Evolutionary conservation across 129 eudicot genomes (phyloP).

Genomic region (Dittrichia graveolens): DNA sequence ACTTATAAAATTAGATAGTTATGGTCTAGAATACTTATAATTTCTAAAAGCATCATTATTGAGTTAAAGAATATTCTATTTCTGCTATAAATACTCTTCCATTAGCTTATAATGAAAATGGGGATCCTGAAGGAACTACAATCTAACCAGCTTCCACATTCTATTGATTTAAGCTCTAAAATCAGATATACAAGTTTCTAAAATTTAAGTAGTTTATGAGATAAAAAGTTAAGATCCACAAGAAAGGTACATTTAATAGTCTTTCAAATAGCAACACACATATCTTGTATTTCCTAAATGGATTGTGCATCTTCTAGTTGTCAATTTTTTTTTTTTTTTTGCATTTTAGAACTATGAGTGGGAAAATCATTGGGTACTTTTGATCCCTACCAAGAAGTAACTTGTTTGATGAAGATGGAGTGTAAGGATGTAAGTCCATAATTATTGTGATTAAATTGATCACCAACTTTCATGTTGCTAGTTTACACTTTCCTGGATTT

Average conservation of each 20-base stretch:
- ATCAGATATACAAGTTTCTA: slow-evolving; percentile 5
- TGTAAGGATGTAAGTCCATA: slow-evolving; percentile 4
- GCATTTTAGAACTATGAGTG: too few species aligned
- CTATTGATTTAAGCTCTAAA: slow-evolving; percentile 1
- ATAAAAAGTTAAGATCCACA: too few species aligned
- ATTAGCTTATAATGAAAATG: too few species aligned
- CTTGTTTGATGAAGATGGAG: slow-evolving; percentile 8
- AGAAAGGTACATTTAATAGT: too few species aligned
- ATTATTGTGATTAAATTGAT: neutral
- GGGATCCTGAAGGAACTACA: neutral
- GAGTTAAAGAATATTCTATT: neutral
- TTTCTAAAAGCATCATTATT: neutral
- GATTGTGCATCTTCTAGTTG: too few species aligned
- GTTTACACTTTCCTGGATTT: too few species aligned
- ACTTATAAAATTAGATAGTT: slow-evolving; percentile 10
- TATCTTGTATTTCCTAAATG: too few species aligned
- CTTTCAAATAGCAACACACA: neutral
- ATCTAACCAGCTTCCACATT: neutral
- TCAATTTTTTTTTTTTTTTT: too few species aligned
- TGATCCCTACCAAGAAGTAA: too few species aligned
- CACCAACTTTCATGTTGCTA: too few species aligned
- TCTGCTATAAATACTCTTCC: neutral
- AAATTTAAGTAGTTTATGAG: too few species aligned
- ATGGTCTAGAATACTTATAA: neutral
- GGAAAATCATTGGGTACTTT: too few species aligned